phyloP scores from a whole-genome alignment of 345 rosid species.

The Eucalyptus polybractea region DNA sequence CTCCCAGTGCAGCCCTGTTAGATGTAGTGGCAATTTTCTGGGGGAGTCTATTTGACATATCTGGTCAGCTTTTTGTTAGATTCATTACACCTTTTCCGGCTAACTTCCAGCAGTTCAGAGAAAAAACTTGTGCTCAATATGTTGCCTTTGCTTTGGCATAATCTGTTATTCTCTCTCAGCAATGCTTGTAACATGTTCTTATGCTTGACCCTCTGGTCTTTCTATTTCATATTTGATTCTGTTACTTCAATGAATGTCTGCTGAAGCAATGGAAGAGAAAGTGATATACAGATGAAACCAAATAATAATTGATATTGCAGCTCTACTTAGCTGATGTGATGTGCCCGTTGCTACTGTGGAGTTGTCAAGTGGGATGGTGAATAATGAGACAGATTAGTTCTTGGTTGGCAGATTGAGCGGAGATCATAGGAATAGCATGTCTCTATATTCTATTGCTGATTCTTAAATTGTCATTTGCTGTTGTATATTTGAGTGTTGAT shows the following conservation, averaged over 20 bases:
- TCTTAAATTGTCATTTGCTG: not conserved
- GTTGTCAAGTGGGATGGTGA: not conserved
- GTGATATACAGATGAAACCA: not conserved
- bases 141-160: not conserved
- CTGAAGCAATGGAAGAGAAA: not conserved
- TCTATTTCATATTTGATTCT: not conserved
- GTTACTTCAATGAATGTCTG: not conserved
- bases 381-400: not conserved
- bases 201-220: not conserved
- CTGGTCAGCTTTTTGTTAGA: not conserved
- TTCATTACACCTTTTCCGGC: not conserved
- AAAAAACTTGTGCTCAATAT: not conserved
- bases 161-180: not conserved
- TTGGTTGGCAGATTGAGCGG: not conserved
- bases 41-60: not conserved
- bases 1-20: not conserved
- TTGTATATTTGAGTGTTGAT: not conserved
- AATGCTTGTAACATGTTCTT: not conserved
- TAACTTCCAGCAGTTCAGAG: not conserved
- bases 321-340: not conserved
- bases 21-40: not conserved
- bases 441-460: not conserved
- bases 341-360: not conserved
- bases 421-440: not conserved
- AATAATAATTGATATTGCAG: not conserved